phyloP scores from a whole-genome alignment of 2,329 filamentous ascomycete genomes.

The Neofusicoccum sp. region DNA sequence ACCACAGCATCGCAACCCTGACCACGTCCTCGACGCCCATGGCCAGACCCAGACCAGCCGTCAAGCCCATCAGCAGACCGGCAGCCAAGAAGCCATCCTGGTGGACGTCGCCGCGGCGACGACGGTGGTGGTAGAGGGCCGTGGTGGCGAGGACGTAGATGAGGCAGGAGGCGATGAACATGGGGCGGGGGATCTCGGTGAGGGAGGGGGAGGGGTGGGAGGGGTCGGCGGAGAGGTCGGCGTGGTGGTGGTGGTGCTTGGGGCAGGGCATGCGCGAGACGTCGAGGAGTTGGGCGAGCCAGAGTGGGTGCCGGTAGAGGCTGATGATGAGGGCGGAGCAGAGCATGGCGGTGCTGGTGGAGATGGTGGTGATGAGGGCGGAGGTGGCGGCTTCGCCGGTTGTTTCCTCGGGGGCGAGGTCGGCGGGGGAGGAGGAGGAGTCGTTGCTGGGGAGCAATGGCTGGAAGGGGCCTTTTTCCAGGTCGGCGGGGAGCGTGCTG shows the following conservation, averaged over 20 bases:
- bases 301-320: conserved; percentile 2
- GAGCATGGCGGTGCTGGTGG: neutral
- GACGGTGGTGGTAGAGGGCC: neutral
- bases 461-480: conserved; percentile 13
- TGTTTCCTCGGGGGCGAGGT: neutral
- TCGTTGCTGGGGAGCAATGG: conserved; percentile 1
- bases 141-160: neutral
- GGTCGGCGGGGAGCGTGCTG: neutral
- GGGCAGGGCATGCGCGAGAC: conserved; percentile 11
- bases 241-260: neutral
- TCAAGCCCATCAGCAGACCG: conserved; percentile 7
- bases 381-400: neutral
- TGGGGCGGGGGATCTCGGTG: conserved; percentile 17
- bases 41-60: neutral
- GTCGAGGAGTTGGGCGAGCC: conserved; percentile 10
- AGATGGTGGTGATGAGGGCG: conserved; percentile 9
- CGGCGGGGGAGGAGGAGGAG: neutral
- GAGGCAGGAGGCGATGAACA: conserved; percentile 2
- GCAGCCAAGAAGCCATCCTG: neutral
- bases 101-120: conserved; percentile 1
- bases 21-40: conserved; percentile 7
- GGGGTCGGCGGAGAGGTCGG: no score
- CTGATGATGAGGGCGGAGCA: conserved; percentile 6
- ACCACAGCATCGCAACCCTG: neutral
- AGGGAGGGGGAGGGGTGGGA: conserved; percentile 7